Evolutionary conservation across 2,329 filamentous ascomycete genomes (phyloP).

Genomic region (Alternaria triticimaculans): DNA sequence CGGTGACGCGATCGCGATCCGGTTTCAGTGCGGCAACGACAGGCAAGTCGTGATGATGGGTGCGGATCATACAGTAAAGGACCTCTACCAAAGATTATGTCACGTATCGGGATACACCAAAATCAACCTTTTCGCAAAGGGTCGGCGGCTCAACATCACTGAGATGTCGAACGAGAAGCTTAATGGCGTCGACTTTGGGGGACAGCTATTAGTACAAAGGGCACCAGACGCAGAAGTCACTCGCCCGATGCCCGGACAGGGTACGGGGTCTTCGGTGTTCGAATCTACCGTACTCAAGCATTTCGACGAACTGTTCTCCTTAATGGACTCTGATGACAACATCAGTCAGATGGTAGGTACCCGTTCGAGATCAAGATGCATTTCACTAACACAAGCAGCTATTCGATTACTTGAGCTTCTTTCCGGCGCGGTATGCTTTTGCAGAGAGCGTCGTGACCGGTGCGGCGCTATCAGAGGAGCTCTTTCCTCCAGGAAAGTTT

Average conservation of each 20-base stretch:
- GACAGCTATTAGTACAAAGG: slow-evolving; percentile 40
- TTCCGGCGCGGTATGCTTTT: slow-evolving; percentile 40
- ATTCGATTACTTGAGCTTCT: slow-evolving; percentile 44
- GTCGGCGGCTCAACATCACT: slow-evolving; percentile 68
- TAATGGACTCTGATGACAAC: slow-evolving; percentile 73
- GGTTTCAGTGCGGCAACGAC: slow-evolving; percentile 71
- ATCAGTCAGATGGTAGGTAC: slow-evolving; percentile 38
- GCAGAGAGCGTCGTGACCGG: slow-evolving; percentile 35
- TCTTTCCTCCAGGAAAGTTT: slow-evolving; percentile 46
- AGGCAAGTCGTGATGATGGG: slow-evolving; percentile 71
- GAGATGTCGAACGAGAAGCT: slow-evolving; percentile 66
- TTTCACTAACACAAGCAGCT: slow-evolving; percentile 31
- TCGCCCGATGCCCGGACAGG: slow-evolving; percentile 24
- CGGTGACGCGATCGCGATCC: slow-evolving; percentile 71
- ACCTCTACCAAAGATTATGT: slow-evolving; percentile 71
- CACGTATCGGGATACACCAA: slow-evolving; percentile 77
- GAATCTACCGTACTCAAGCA: slow-evolving; percentile 82
- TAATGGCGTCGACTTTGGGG: slow-evolving; percentile 57
- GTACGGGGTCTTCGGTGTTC: slow-evolving; percentile 57
- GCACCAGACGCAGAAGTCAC: slow-evolving; percentile 35
- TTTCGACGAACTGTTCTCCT: slow-evolving; percentile 82
- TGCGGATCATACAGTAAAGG: slow-evolving; percentile 71
- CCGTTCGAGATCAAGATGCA: neutral
- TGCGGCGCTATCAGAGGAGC: slow-evolving; percentile 23
- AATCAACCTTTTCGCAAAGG: slow-evolving; percentile 74